Evolutionary conservation across 208 protist species (phyloP), one percentile per base, ranked within the genome.

Genomic region (Phytomonas sp.): DNA sequence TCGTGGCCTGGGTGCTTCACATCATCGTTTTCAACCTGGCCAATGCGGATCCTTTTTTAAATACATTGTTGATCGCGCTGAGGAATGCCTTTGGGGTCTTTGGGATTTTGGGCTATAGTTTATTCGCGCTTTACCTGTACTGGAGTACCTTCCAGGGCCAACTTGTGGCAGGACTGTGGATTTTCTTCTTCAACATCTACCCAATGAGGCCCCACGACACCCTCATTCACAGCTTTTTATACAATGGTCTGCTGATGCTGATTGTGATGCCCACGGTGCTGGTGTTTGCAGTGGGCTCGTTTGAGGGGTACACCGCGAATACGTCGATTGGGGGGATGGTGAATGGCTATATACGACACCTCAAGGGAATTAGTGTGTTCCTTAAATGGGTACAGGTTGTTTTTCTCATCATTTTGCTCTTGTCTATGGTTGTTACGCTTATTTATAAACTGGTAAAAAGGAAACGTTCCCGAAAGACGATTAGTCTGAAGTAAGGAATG

Each of bases 211-310:
- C 91, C 46, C 87, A 88, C 31, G 91, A 80, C 63, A 98, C 97
- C 9, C 83, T 98, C 46, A 93, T 98, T 76, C 97, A 97, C 75
- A 77, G 92, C 30, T 98, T 98, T 62, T 72, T 98, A 0, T 98
- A 98, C 83, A 98, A 98, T 80, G 79, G 82, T 23, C 83, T 83
- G 32, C 74, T 98, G 20, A 91, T 98, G 46, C 76, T 98, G 26
- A 83, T 98, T 62, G 93, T 86, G 32, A 88, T 90, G 26, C 87
- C 96, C 33, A 79, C 91, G 51, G 85, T 98, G 23, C 75, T 97
- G 31, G 86, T 92, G 71, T 97, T 98, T 66, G 91, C 81, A 69
- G 80, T 92, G 32, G 64, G 76, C 23, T 91, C 88, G 53, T 98
- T 98, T 68, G 67, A 78, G 40, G 68, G 78, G 34, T 98, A 98